phyloP scores from a whole-genome alignment of 208 protist genomes.

The Kentomonas sorsogonicus region DNA sequence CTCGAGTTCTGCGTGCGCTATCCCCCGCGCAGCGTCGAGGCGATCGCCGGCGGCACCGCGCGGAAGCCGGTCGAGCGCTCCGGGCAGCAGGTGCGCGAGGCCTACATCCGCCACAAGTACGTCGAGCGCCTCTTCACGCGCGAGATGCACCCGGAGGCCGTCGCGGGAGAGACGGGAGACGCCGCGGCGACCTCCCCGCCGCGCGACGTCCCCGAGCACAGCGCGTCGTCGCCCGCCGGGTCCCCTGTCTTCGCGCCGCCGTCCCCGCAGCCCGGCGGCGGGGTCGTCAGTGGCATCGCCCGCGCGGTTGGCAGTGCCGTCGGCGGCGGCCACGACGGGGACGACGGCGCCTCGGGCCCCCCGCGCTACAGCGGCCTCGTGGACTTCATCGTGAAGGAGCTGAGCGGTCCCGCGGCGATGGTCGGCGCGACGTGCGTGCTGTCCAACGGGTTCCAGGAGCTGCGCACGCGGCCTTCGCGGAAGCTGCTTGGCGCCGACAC shows the following conservation, averaged over 20 bases:
- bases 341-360: slow-evolving; percentile 22
- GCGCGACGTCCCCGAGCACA: neutral
- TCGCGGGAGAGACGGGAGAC: slow-evolving; percentile 15
- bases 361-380: slow-evolving; percentile 46
- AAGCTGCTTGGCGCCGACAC: slow-evolving; percentile 25
- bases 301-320: neutral
- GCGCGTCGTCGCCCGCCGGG: neutral
- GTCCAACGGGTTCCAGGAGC: slow-evolving; percentile 68
- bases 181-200: neutral
- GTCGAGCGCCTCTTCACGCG: slow-evolving; percentile 44
- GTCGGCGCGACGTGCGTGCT: slow-evolving; percentile 41
- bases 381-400: slow-evolving; percentile 53
- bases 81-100: slow-evolving; percentile 30
- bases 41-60: slow-evolving; percentile 14
- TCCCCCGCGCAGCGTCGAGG: slow-evolving; percentile 23
- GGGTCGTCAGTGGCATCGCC: neutral
- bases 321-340: neutral
- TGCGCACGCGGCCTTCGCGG: slow-evolving; percentile 36
- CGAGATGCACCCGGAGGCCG: slow-evolving; percentile 16
- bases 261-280: slow-evolving; percentile 1
- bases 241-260: neutral
- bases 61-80: slow-evolving; percentile 38
- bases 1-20: slow-evolving; percentile 52
- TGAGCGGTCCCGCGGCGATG: slow-evolving; percentile 24
- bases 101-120: slow-evolving; percentile 63